Percentiles rank a stretch among this genome's conserved stretches.
phyloP scores from a whole-genome alignment of 345 rosid genomes.

The Hevea brasiliensis region DNA sequence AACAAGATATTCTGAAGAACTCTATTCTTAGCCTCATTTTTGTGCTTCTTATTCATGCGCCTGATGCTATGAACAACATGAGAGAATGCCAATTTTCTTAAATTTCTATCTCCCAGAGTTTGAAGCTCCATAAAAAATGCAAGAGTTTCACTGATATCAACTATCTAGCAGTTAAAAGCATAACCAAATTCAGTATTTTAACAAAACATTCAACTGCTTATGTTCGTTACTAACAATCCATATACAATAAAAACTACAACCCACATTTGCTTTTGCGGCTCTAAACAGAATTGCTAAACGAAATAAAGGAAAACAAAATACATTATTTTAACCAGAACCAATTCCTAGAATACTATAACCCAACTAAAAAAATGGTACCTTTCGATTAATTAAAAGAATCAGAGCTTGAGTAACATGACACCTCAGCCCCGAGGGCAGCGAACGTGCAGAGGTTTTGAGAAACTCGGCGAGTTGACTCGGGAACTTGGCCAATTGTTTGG shows the following conservation, averaged over 20 bases:
- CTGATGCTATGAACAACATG: conserved; percentile 78
- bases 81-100: conserved; percentile 73
- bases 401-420: conserved; percentile 71
- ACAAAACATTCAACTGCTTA: too few species aligned
- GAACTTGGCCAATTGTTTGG: conserved; percentile 57
- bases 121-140: conserved; percentile 82
- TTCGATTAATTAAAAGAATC: conserved; percentile 64
- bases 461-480: conserved; percentile 71
- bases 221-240: not conserved
- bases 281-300: not conserved
- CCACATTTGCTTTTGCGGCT: too few species aligned
- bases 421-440: conserved; percentile 79
- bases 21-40: conserved; percentile 69
- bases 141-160: conserved; percentile 64
- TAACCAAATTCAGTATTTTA: not conserved
- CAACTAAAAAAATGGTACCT: conserved; percentile 35
- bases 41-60: conserved; percentile 73
- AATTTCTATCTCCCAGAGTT: conserved; percentile 65
- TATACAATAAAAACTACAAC: not conserved
- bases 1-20: conserved; percentile 77
- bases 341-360: not conserved
- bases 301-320: too few species aligned
- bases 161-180: conserved; percentile 42
- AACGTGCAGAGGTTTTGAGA: conserved; percentile 57
- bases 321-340: not conserved